A percentile compares a stretch with the other conserved stretches of the same genome.
Evolutionary conservation across 2,329 filamentous ascomycete species (phyloP).

Genomic region (Cytospora piceae): DNA sequence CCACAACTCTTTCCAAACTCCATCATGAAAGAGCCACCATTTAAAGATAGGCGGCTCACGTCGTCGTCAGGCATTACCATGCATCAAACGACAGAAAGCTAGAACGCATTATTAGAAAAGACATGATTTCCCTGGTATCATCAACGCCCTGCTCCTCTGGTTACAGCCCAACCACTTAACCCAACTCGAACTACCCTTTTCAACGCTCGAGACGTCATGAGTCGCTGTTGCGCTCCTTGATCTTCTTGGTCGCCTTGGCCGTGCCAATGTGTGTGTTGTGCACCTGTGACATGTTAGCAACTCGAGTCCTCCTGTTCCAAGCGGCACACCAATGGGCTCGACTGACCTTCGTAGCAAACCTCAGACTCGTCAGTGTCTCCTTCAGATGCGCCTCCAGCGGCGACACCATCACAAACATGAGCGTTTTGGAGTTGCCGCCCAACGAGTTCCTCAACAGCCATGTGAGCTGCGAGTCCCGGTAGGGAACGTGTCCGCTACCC

Average conservation of each 20-base stretch:
- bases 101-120: constrained; percentile 1
- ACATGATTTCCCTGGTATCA: constrained; percentile 2
- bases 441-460: constrained; percentile 94
- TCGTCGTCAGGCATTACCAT: constrained; percentile 3
- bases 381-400: constrained; percentile 87
- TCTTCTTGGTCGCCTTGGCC: constrained; percentile 74
- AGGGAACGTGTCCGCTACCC: constrained; percentile 84
- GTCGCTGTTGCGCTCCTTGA: constrained; percentile 45
- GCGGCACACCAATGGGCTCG: background rate
- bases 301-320: background rate
- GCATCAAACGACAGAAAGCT: background rate
- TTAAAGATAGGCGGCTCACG: constrained; percentile 1
- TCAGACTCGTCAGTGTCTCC: constrained; percentile 91
- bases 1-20: background rate
- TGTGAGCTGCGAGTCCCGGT: constrained; percentile 95
- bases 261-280: constrained; percentile 92
- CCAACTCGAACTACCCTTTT: background rate
- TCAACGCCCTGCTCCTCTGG: background rate
- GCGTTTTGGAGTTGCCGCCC: constrained; percentile 92
- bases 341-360: constrained; percentile 90
- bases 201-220: constrained; percentile 33
- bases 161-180: background rate
- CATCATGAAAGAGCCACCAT: constrained; percentile 2
- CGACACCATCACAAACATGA: constrained; percentile 99
- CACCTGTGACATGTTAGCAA: constrained; percentile 51